phyloP scores from a whole-genome alignment of 2,329 filamentous ascomycete species.

The Apiospora phragmitis region DNA sequence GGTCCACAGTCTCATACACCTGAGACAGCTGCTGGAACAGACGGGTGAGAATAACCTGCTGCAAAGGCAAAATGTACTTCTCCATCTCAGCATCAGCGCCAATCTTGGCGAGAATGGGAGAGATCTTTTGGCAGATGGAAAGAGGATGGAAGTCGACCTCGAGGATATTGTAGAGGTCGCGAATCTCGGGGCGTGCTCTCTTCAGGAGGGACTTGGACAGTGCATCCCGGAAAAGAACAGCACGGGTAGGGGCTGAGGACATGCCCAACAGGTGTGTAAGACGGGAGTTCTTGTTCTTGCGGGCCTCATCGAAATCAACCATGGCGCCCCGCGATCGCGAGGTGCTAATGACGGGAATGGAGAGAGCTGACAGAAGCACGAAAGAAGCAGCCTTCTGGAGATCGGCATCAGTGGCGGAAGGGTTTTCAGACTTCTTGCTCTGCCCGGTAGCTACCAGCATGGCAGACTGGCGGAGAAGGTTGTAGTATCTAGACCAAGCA shows the following conservation, averaged over 20 bases:
- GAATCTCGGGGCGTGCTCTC: slow-evolving; percentile 90
- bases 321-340: slow-evolving; percentile 92
- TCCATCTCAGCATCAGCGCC: slow-evolving; percentile 94
- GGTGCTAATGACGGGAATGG: slow-evolving; percentile 99
- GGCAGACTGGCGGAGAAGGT: slow-evolving; percentile 88
- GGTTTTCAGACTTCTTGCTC: slow-evolving; percentile 92
- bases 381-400: slow-evolving; percentile 94
- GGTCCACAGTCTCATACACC: slow-evolving; percentile 96
- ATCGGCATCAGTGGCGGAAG: slow-evolving; percentile 82
- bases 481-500: slow-evolving; percentile 97
- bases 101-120: slow-evolving; percentile 91
- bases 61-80: slow-evolving; percentile 91
- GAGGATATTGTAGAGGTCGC: slow-evolving; percentile 96
- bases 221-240: slow-evolving; percentile 91
- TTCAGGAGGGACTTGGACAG: slow-evolving; percentile 92
- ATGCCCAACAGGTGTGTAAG: slow-evolving; percentile 95
- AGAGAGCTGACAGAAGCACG: slow-evolving; percentile 88
- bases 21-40: slow-evolving; percentile 99
- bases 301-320: slow-evolving; percentile 93
- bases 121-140: slow-evolving; percentile 99
- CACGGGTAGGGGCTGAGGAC: slow-evolving; percentile 83
- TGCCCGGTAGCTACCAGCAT: slow-evolving; percentile 80
- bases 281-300: slow-evolving; percentile 98
- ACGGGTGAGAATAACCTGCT: slow-evolving; percentile 97
- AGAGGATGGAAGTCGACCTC: slow-evolving; percentile 99